phyloP scores from a whole-genome alignment of 225 moss, liverwort and hornwort genomes.

The Neckera pumila region DNA sequence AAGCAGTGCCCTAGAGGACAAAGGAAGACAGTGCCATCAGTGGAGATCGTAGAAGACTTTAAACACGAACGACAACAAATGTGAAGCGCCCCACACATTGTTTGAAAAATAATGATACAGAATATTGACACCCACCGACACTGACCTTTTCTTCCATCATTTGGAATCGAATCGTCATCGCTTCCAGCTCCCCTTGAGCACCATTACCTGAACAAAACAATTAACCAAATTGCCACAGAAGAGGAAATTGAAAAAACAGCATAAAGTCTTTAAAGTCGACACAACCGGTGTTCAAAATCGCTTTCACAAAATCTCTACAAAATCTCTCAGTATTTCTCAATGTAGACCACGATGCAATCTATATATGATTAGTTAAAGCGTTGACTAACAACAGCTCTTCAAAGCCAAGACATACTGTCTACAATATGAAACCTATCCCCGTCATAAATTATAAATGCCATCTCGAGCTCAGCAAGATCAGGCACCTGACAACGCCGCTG shows the following conservation, averaged over 20 bases:
- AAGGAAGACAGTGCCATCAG: neutral
- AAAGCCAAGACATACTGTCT: neutral
- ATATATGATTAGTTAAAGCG: neutral
- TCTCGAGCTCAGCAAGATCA: neutral
- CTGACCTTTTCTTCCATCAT: constrained; percentile 43
- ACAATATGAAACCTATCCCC: neutral
- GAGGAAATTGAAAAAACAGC: neutral
- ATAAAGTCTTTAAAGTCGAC: neutral
- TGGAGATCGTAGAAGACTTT: neutral
- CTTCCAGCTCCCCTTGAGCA: constrained; percentile 44
- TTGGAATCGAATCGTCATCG: constrained; percentile 32
- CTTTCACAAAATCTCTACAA: neutral
- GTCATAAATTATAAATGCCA: neutral
- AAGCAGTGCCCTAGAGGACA: neutral
- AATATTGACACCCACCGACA: neutral
- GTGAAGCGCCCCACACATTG: neutral
- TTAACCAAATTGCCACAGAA: neutral
- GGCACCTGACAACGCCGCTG: constrained; percentile 36
- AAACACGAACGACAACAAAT: neutral
- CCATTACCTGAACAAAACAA: constrained; percentile 11
- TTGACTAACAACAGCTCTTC: neutral
- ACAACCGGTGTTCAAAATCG: neutral
- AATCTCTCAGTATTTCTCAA: neutral
- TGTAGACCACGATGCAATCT: neutral
- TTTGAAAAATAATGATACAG: neutral